Base-by-base conservation (phyloP, 2,329 filamentous ascomycete species). In the Colletotrichum orchidophilum region DNA sequence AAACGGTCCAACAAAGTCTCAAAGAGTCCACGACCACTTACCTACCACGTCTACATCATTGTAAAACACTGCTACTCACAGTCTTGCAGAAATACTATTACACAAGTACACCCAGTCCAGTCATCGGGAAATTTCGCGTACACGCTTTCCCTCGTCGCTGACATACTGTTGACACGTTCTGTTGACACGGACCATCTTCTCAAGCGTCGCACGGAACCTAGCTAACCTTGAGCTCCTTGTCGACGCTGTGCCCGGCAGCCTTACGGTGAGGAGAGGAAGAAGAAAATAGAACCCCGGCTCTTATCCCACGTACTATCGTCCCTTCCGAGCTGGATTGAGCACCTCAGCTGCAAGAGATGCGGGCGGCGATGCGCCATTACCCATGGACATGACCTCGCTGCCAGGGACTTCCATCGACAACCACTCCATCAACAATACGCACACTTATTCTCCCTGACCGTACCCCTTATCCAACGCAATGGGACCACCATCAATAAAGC, bases 241-340 rank as follows among this genome's bases (percentile, higher is more conserved):
- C 54, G 31, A 39, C 52, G 49, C 46, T 26, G 61, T 64, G 53
- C 60, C 42, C 42, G 46, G 33, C 63, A 61, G 66, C 66, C 54
- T 54, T 67, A 58, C 39, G 29, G 26, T 18, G 31, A 66, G 39
- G 39, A 46, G 39, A 26, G 24, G 8, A 66, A 66, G 39, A 18
- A 46, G 39, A 26, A 29, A 12, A 66, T 29, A 46, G 60, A 35
- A 54, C 12, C 68, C 63, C 15, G 57, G 52, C 31, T 52, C 27
- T 63, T 54, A 39, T 53, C 21, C 18, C 31, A 26, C 49, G 6
- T 39, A 15, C 50, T 58, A 61, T 42, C 55, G 63, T 67, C 39
- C 39, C 12, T 61, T 58, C 52, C 33, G n/a, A 58, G 57, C 29
- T 33, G 63, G 46, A 33, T 29, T 5, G 49, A 68, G n/a, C 26